Evolutionary conservation across 1,139 yeast genomes (phyloP), one percentile per base, ranked within the genome.

Genomic region (Yamadazyma jaroonii): DNA sequence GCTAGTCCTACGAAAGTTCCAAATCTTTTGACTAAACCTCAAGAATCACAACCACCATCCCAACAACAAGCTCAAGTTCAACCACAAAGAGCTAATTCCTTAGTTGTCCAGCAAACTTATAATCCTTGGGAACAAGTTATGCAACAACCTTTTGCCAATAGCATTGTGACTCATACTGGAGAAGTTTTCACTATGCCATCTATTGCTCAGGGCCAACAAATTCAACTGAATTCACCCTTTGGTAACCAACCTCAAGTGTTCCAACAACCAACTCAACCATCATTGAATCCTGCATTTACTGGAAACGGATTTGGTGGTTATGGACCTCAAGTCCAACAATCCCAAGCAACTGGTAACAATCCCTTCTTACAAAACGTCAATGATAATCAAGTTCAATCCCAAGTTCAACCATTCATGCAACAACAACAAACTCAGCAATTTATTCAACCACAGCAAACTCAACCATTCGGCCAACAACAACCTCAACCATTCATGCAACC

Each of bases 281-380:
- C 43, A 32, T 49, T 48, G 35, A 43, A 43, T 31, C 58, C 75
- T 25, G 51, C 66, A 2, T 64, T 60, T 45, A 78, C 84, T 11
- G 84, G 84, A 9, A 68, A 69, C 30, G 84, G 84, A 0, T 77
- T 76, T 57, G 81, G 82, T 12, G 80, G 80, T 4, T 73, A 72
- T 50, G 64, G 66, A 6, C 58, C 63, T 25, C 65, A 59, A 36
- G 40, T 38, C 36, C 50, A 42, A 33, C 48, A 52, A 36, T 55
- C 50, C 23, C 52, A 54, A 29, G 51, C 58, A 6, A 45, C 49
- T 6, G 62, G 59, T 13, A 48, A 49, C 3, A 62, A 61, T 40
- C 66, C 67, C 12, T 60, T 60, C 38, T 30, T 52, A 29, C 60
- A 52, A 36, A 17, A 17, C 6, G 37, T 29, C 15, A 36, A 38